phyloP scores from a whole-genome alignment of 2,329 filamentous ascomycete species.

The Pseudogymnoascus sp. region DNA sequence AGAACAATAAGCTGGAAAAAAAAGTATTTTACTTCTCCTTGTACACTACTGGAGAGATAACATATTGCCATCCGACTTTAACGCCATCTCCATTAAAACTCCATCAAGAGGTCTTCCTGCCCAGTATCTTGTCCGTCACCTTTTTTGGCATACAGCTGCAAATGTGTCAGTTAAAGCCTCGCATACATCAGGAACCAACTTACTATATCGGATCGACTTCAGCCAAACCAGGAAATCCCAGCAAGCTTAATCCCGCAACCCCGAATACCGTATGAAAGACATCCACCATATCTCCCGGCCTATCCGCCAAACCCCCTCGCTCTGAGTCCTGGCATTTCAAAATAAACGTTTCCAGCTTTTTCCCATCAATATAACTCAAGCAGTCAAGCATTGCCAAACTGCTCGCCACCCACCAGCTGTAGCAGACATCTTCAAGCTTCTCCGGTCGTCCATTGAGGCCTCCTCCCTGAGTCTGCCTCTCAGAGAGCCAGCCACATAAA shows the following conservation, averaged over 20 bases:
- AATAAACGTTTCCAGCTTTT: constrained; percentile 73
- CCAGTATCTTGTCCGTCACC: constrained; percentile 52
- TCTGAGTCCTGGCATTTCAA: constrained; percentile 80
- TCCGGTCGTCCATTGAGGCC: constrained; percentile 91
- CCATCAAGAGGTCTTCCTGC: constrained; percentile 25
- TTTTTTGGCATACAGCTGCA: constrained; percentile 62
- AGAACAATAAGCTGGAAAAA: neutral
- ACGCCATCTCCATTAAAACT: neutral
- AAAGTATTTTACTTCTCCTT: neutral
- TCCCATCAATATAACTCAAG: constrained; percentile 86
- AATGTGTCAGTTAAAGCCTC: constrained; percentile 14
- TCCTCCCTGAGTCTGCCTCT: constrained; percentile 78
- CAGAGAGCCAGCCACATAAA: constrained; percentile 83
- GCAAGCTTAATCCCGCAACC: constrained; percentile 75
- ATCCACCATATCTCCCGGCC: constrained; percentile 91
- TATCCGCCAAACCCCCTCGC: constrained; percentile 76
- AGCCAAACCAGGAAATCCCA: constrained; percentile 67
- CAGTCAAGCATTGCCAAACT: constrained; percentile 83
- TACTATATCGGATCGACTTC: constrained; percentile 84
- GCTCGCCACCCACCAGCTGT: constrained; percentile 97
- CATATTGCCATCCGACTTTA: neutral
- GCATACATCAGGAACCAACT: constrained; percentile 24
- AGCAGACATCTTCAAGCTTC: constrained; percentile 94
- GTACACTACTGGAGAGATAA: constrained; percentile 7
- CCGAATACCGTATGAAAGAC: constrained; percentile 94